These are phyloP conservation scores for Bruguiera parviflora DNA, from an alignment of 345 rosid species.

Conservation along the genomic window DNA sequence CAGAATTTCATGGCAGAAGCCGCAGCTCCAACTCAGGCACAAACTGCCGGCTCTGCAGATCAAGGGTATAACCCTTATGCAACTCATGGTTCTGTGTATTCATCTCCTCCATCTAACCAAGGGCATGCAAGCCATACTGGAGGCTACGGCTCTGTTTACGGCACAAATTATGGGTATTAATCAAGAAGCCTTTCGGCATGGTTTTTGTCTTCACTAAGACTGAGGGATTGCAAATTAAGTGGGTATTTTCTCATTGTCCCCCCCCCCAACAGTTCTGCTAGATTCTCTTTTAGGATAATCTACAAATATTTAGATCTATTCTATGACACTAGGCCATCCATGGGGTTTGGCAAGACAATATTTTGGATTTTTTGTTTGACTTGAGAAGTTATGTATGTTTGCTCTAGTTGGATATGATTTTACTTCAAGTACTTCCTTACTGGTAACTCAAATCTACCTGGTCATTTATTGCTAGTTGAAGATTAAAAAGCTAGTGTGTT, in stretches of 20 bases:
- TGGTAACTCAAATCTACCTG: no score
- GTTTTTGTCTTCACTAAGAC: not conserved
- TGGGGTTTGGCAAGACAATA: no score
- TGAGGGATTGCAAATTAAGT: not conserved
- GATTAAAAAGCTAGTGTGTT: no score
- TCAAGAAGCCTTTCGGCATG: not conserved
- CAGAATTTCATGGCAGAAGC: conserved; percentile 99
- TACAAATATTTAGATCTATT: not conserved
- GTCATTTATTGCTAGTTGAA: no score
- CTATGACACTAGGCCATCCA: no score
- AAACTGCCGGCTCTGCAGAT: conserved; percentile 51
- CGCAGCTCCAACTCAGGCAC: conserved; percentile 57
- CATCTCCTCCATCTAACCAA: conserved; percentile 74
- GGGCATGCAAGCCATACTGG: conserved; percentile 51
- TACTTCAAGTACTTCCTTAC: no score
- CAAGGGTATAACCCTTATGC: conserved; percentile 91
- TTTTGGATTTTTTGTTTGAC: no score
- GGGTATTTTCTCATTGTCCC: not conserved
- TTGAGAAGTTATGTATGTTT: no score
- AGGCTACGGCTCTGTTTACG: conserved; percentile 69
- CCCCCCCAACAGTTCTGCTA: conserved; percentile 1
- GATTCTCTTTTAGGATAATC: conserved; percentile 1
- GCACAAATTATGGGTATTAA: conserved; percentile 71
- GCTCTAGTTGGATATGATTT: no score
- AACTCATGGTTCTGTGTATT: conserved; percentile 68